Evolutionary conservation across 1,139 yeast genomes (phyloP).

Genomic region (Candida labiduridarum): DNA sequence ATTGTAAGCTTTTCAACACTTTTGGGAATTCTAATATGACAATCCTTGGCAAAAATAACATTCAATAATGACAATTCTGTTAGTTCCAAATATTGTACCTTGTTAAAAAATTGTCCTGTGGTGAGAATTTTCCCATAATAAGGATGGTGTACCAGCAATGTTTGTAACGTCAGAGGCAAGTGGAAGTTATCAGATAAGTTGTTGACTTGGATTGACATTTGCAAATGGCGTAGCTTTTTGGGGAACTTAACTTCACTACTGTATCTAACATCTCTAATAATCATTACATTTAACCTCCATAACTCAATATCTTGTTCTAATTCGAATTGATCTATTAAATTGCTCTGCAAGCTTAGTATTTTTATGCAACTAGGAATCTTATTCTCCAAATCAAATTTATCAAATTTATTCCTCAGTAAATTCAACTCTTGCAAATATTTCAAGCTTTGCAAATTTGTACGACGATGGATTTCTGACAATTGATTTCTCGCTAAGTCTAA

Average conservation of each 20-base stretch:
- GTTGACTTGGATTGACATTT: slow-evolving; percentile 4
- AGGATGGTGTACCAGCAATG: slow-evolving; percentile 12
- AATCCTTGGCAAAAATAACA: slow-evolving; percentile 2
- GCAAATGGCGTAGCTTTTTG: not conserved
- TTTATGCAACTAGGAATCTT: slow-evolving; percentile 3
- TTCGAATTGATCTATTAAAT: slow-evolving; percentile 8
- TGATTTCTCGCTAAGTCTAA: slow-evolving; percentile 14
- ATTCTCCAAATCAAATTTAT: slow-evolving; percentile 1
- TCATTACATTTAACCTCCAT: slow-evolving; percentile 1
- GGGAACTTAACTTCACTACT: slow-evolving; percentile 3
- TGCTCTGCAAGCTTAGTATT: slow-evolving; percentile 6
- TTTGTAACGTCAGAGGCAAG: slow-evolving; percentile 10
- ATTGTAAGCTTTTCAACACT: slow-evolving; percentile 7
- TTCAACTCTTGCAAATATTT: slow-evolving; percentile 7
- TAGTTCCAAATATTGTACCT: slow-evolving; percentile 5
- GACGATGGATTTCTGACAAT: slow-evolving; percentile 5
- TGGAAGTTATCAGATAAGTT: slow-evolving; percentile 4
- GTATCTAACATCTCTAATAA: slow-evolving; percentile 1
- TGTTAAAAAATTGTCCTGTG: slow-evolving; percentile 8
- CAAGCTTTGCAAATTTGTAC: slow-evolving; percentile 7
- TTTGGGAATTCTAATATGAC: slow-evolving; percentile 3
- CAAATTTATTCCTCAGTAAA: slow-evolving; percentile 12
- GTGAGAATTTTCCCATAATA: slow-evolving; percentile 6
- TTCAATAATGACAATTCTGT: slow-evolving; percentile 8
- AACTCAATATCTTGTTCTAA: not conserved